Base-by-base conservation (phyloP, 1,284 basidiomycete species). In the Peniophora sp. region DNA sequence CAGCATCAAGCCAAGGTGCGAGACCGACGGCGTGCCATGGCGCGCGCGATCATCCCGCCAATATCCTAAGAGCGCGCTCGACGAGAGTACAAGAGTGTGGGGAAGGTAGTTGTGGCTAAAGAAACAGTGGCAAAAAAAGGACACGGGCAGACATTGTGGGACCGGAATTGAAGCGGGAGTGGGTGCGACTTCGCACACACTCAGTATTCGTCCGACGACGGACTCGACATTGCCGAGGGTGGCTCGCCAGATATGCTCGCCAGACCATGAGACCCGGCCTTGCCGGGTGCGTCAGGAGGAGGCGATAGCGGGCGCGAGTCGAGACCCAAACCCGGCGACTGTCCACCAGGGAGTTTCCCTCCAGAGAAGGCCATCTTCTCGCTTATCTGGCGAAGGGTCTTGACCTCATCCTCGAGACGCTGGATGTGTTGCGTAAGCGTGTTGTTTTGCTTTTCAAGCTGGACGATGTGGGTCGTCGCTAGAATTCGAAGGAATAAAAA, bases 401-500 rank as follows among this genome's bases (percentile, higher is more conserved):
- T 62, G 47, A 88, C 80, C 63, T 89, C 87, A 49, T 72, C 67
- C 59, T 89, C 85, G 47, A 88, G 62, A 24, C 72, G 65, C 17
- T 70, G 69, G 55, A 89, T 74, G 58, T 85, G 83, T 50, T 73
- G 72, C 63, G 82, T 78, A 62, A 89, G 70, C 58, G 83, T 78
- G 54, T 81, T 74, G 62, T 85, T 88, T 45, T 77, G 69, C 60
- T 79, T 79, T 65, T 89, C 86, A 50, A 90, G 72, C 49, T 72
- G 69, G 50, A 77, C 69, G 59, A 90, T 89, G 62, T 89, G 82
- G 63, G 83, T 83, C 27, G 85, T 87, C 22, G 86, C 86, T 88
- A 52, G 47, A 48, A 43, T 25, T 22, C 41, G 17, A n/a, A 56
- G 34, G 46, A 48, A 23, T 43, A 41, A 45, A 57, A 55, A 41